Conservation (phyloP, 371 early-diverging fungal species). For the Rhizomucor pusillus region DNA sequence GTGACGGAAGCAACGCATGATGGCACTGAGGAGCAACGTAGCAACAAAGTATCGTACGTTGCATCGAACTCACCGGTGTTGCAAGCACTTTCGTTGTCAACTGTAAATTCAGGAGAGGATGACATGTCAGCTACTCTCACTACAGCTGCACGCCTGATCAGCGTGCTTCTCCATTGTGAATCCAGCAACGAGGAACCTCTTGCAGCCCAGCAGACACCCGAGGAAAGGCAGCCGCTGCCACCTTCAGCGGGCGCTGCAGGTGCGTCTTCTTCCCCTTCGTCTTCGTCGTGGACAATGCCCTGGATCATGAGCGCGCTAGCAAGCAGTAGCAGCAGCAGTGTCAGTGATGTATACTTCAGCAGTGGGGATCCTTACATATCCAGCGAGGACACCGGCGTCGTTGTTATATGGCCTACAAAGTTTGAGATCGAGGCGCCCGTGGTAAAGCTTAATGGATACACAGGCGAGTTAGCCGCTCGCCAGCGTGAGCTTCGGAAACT, state of each 20-base stretch:
- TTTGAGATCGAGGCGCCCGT: conserved; percentile 23
- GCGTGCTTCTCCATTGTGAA: background rate
- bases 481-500: conserved; percentile 31
- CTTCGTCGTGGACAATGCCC: conserved; percentile 43
- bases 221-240: background rate
- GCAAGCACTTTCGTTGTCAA: background rate
- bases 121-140: background rate
- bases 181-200: background rate
- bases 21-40: background rate
- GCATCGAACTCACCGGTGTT: background rate
- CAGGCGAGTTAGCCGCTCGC: conserved; percentile 14
- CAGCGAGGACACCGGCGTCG: conserved; percentile 3
- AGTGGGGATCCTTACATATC: conserved; percentile 2
- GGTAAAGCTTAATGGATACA: conserved; percentile 25
- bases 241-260: background rate
- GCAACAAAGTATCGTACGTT: background rate
- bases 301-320: conserved; percentile 35
- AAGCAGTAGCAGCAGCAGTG: conserved; percentile 3
- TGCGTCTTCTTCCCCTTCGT: conserved; percentile 1
- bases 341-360: conserved; percentile 9
- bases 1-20: background rate
- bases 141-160: no score
- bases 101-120: background rate
- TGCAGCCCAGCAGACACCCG: background rate
- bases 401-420: conserved; percentile 39